Conservation (phyloP, 2,329 filamentous ascomycete genomes). For the Aspergillus oerlinghausenensis region DNA sequence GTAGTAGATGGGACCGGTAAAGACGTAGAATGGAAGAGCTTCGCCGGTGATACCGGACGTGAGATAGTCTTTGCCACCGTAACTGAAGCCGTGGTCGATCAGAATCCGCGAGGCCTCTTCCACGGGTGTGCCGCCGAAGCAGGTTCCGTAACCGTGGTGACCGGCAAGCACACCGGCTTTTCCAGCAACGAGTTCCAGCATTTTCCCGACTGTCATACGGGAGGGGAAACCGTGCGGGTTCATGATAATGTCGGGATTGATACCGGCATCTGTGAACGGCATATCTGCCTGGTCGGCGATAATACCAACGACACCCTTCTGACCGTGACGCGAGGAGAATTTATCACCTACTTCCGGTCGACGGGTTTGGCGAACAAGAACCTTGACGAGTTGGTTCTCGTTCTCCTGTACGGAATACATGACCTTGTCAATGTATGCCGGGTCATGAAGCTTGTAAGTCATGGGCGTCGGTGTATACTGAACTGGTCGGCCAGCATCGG, state of each 20-base stretch:
- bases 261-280: constrained; percentile 86
- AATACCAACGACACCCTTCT: constrained; percentile 96
- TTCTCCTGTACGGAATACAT: constrained; percentile 87
- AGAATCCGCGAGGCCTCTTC: constrained; percentile 85
- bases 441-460: constrained; percentile 78
- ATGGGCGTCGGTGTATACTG: constrained; percentile 39
- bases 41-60: constrained; percentile 95
- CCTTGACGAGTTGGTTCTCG: constrained; percentile 83
- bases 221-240: constrained; percentile 99
- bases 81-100: constrained; percentile 85
- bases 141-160: constrained; percentile 83
- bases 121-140: constrained; percentile 76
- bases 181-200: constrained; percentile 89
- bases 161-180: constrained; percentile 88
- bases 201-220: constrained; percentile 98
- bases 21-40: constrained; percentile 89
- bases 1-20: constrained; percentile 98
- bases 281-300: constrained; percentile 96
- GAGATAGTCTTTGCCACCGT: constrained; percentile 95
- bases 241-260: constrained; percentile 99
- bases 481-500: constrained; percentile 52
- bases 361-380: constrained; percentile 92
- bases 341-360: constrained; percentile 96
- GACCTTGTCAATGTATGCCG: constrained; percentile 91
- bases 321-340: constrained; percentile 95